Evolutionary conservation across 1,284 basidiomycete species (phyloP), one percentile per base, ranked within the genome.

Genomic region (Ceratobasidium theobromae): DNA sequence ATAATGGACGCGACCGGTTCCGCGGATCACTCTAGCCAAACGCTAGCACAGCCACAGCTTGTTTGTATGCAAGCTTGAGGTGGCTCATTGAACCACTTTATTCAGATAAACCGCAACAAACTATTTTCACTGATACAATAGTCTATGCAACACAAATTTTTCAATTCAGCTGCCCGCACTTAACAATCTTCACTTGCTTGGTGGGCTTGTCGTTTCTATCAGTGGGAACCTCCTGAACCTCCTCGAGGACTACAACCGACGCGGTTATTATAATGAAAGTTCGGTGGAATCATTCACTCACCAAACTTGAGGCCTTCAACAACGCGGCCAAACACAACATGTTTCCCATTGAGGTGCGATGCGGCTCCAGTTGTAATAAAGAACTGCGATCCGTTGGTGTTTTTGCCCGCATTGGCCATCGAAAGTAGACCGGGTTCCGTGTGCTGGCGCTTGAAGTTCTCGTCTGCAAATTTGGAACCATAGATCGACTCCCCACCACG

Each of bases 191-290:
- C 70, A 95, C 82, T 0, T 86, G 80, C 27, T 81, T 75, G 0
- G 77, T 78, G 6, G 93, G 93, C 2, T 82, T 82, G 71, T 95
- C 93, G 43, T 85, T 68, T 82, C 75, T 74, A 18, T 78, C 73
- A 0, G 86, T 90, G 1, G 86, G 84, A 67, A 80, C 78, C 72
- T 87, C 84, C 75, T 95, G 93, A 57, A 95, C 86, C 71, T 84
- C 81, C 66, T 93, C 88, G 1, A 93, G n/a, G n/a, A n/a, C 93
- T 84, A 11, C 9, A 16, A 14, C 32, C 14, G 27, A 58, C 14
- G 35, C 16, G 35, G n/a, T 32, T 25, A 48, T 46, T 33, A 43
- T 16, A 16, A 38, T 16, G 35, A 16, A n/a, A n/a, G n/a, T n/a
- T n/a, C 35, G 35, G 16, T 16, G 6, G 35, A 38, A 38, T 38